phyloP scores from a whole-genome alignment of 2,329 filamentous ascomycete genomes.

The Alternaria postmessia region DNA sequence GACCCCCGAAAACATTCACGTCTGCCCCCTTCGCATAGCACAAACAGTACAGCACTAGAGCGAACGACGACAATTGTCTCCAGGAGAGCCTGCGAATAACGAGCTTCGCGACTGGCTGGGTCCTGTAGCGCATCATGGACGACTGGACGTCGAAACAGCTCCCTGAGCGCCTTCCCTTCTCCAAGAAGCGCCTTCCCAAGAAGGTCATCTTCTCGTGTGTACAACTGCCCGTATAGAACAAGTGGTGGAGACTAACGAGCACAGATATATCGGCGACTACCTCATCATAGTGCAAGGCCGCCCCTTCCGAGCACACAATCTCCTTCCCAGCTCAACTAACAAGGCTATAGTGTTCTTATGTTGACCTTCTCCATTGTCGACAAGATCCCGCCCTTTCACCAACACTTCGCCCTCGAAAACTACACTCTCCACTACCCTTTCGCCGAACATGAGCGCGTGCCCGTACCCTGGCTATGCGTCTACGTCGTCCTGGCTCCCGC shows the following conservation, averaged over 20 bases:
- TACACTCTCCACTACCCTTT: conserved; percentile 67
- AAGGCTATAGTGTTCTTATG: conserved; percentile 57
- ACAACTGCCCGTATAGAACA: conserved; percentile 1
- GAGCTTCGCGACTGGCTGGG: conserved; percentile 18
- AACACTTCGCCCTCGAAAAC: conserved; percentile 65
- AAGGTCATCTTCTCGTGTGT: conserved; percentile 63
- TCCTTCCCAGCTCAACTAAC: conserved; percentile 33
- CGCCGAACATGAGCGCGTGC: conserved; percentile 63
- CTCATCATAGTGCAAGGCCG: conserved; percentile 63
- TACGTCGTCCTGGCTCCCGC: conserved; percentile 61
- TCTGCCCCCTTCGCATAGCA: neutral
- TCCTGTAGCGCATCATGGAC: conserved; percentile 43
- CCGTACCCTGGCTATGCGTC: conserved; percentile 59
- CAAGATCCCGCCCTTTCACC: conserved; percentile 63
- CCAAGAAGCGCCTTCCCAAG: conserved; percentile 60
- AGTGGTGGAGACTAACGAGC: conserved; percentile 27
- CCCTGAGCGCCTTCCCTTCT: conserved; percentile 61
- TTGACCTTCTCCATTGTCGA: conserved; percentile 62
- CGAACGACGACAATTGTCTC: neutral
- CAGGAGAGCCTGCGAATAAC: neutral
- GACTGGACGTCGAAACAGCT: conserved; percentile 48
- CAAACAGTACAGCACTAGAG: neutral
- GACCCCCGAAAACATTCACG: conserved; percentile 19
- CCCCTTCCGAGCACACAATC: conserved; percentile 42
- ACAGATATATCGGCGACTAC: conserved; percentile 66